Percentiles rank a stretch among this genome's conserved stretches.
phyloP scores from a whole-genome alignment of 208 protist species.

The Vickermania spadyakhi region DNA sequence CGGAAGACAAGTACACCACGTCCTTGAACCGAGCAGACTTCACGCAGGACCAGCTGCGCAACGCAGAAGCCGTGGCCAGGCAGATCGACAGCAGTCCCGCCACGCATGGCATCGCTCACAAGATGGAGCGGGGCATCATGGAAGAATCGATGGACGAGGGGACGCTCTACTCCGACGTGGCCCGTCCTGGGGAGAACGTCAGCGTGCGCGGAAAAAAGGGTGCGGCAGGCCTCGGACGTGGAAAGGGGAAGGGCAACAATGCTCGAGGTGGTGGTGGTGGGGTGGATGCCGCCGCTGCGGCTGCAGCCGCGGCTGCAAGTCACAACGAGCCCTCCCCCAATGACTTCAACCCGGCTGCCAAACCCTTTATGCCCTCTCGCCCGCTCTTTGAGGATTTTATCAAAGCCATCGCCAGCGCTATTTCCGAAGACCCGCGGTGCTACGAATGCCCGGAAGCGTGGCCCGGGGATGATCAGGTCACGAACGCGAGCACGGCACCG shows the following conservation, averaged over 20 bases:
- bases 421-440: conserved; percentile 35
- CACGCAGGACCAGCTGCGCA: conserved; percentile 47
- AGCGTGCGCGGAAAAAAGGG: conserved; percentile 1
- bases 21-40: conserved; percentile 69
- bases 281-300: neutral
- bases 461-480: conserved; percentile 31
- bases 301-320: neutral
- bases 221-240: too few relatives aligned
- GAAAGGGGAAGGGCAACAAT: neutral
- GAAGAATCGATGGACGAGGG: conserved; percentile 61
- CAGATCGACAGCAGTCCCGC: conserved; percentile 56
- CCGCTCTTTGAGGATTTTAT: conserved; percentile 37
- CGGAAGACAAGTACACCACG: conserved; percentile 87
- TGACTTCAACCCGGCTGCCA: neutral
- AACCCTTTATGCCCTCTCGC: conserved; percentile 11
- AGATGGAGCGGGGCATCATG: conserved; percentile 49
- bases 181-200: conserved; percentile 8
- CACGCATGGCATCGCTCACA: conserved; percentile 57
- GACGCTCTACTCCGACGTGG: conserved; percentile 71
- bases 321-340: neutral
- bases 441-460: conserved; percentile 31
- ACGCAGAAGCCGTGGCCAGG: conserved; percentile 57
- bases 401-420: conserved; percentile 29
- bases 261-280: neutral
- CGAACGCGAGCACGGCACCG: too few relatives aligned